Evolutionary conservation across 164 flowering plant genomes (phyloP).

Genomic region (Cinnamomum micranthum): DNA sequence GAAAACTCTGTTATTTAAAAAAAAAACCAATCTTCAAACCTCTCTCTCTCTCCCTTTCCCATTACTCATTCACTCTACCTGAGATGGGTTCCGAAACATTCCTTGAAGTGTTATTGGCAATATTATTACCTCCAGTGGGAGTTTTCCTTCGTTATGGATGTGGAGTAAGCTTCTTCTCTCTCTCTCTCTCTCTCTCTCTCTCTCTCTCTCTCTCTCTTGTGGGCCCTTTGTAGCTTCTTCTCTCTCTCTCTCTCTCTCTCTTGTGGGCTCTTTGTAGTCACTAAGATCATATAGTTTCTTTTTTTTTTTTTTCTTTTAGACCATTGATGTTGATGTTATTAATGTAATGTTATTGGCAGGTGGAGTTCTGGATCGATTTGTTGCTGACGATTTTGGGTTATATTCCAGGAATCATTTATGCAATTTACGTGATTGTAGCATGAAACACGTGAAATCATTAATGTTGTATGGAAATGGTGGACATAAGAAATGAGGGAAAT

Average conservation of each 20-base stretch:
- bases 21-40: neutral
- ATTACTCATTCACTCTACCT: neutral
- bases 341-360: slow-evolving; percentile 22
- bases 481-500: no score
- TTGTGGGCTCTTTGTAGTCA: no score
- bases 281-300: neutral
- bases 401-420: slow-evolving; percentile 35
- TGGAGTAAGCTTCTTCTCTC: slow-evolving; percentile 29
- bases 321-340: neutral
- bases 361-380: slow-evolving; percentile 51
- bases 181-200: neutral
- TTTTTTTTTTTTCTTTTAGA: no score
- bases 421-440: slow-evolving; percentile 29
- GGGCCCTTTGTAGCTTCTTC: no score
- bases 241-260: neutral
- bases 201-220: no score
- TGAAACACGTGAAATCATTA: neutral
- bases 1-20: neutral
- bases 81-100: slow-evolving; percentile 68
- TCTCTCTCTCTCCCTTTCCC: neutral
- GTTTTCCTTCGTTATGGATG: slow-evolving; percentile 58
- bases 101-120: slow-evolving; percentile 62
- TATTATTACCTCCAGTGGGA: slow-evolving; percentile 67
- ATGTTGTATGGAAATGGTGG: no score
- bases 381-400: slow-evolving; percentile 30